These are phyloP conservation scores for Picea glauca DNA, from an alignment of 75 land plant genomes.

Conservation along the genomic window DNA sequence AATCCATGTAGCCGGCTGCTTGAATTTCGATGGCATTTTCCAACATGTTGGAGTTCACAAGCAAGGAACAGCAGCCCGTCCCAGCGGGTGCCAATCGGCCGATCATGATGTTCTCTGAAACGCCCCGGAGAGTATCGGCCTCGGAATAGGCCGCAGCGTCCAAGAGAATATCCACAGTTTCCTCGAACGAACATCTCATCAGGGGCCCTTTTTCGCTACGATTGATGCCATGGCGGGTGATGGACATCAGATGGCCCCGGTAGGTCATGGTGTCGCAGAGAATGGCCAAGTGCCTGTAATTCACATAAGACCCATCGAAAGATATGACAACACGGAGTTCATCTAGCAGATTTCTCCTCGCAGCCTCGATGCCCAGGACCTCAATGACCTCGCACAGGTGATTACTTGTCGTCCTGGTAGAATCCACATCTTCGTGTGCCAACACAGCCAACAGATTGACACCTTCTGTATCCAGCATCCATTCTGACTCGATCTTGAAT, in stretches of 20 bases:
- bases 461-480: constrained; percentile 61
- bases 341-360: constrained; percentile 77
- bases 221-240: constrained; percentile 87
- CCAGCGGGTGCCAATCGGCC: constrained; percentile 98
- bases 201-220: constrained; percentile 94
- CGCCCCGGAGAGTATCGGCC: constrained; percentile 84
- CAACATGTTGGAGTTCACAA: constrained; percentile 81
- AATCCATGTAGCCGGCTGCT: constrained; percentile 77
- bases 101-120: constrained; percentile 96
- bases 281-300: constrained; percentile 64
- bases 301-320: constrained; percentile 56
- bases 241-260: constrained; percentile 49
- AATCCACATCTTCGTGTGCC: constrained; percentile 51
- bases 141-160: constrained; percentile 98
- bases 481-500: constrained; percentile 37
- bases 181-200: constrained; percentile 97
- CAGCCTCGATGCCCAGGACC: constrained; percentile 71
- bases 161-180: constrained; percentile 65
- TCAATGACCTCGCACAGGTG: constrained; percentile 56
- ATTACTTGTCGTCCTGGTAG: constrained; percentile 44
- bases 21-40: constrained; percentile 89
- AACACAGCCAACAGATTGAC: constrained; percentile 55
- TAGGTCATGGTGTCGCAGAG: constrained; percentile 58
- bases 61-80: constrained; percentile 78
- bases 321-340: constrained; percentile 46